A percentile compares a stretch with the other conserved stretches of the same genome.
Evolutionary conservation across 441 rosid species (phyloP).

Genomic region (Jatropha podagrica): DNA sequence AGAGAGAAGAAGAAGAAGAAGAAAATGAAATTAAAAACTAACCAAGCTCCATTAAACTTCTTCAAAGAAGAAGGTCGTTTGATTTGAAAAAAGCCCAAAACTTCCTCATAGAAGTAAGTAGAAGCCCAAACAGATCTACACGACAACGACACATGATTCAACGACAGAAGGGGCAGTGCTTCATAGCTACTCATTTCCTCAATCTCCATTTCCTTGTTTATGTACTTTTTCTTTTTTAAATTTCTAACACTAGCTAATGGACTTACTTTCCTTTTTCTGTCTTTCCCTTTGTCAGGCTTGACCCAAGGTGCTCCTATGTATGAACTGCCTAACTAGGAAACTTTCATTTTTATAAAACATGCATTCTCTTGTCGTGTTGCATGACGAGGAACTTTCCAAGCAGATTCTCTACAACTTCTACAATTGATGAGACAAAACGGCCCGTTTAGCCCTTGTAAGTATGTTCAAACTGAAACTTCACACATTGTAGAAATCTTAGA

Average conservation of each 20-base stretch:
- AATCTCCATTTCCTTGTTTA: conserved; percentile 27
- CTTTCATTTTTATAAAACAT: conserved; percentile 7
- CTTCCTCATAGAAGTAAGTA: conserved; percentile 47
- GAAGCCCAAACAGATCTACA: conserved; percentile 64
- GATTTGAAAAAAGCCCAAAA: conserved; percentile 60
- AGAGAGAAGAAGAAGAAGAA: background rate
- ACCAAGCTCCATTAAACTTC: conserved; percentile 77
- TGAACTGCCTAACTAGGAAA: background rate
- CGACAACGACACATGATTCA: conserved; percentile 56
- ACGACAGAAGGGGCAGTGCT: conserved; percentile 55
- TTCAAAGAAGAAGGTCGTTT: conserved; percentile 78
- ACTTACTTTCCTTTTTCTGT: background rate
- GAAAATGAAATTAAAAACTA: background rate
- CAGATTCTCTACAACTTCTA: too few relatives aligned
- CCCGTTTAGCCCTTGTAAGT: background rate
- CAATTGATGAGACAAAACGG: too few relatives aligned
- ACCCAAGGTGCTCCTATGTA: background rate
- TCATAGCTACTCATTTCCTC: conserved; percentile 39
- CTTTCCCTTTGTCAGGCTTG: background rate
- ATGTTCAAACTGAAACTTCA: background rate
- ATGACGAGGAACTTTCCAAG: too few relatives aligned
- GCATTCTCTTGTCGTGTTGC: too few relatives aligned
- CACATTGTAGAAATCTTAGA: conserved; percentile 28
- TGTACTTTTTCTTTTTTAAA: background rate
- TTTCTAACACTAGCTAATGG: background rate